Evolutionary conservation across 169 alveolate genomes (phyloP).

Genomic region (Cryptosporidium parvum): DNA sequence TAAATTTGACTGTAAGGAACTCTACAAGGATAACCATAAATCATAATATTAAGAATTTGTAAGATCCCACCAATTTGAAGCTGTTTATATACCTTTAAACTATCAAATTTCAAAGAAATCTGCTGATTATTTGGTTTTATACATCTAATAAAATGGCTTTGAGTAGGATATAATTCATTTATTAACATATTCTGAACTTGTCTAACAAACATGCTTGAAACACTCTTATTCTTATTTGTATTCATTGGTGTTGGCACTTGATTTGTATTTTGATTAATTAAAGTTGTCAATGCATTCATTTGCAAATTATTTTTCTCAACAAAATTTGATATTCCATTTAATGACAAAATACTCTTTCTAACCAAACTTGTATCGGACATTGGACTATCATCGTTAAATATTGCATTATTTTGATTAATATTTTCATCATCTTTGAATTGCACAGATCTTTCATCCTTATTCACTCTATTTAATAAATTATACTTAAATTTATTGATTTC

Average conservation of each 20-base stretch:
- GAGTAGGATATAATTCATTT: constrained; percentile 78
- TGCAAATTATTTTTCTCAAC: constrained; percentile 4
- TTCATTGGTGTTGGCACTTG: constrained; percentile 65
- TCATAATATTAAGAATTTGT: constrained; percentile 80
- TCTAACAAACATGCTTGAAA: constrained; percentile 71
- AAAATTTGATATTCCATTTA: background rate
- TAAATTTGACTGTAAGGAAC: constrained; percentile 78
- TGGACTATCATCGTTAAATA: constrained; percentile 7
- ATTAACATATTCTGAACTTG: constrained; percentile 79
- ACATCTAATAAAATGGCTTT: constrained; percentile 80
- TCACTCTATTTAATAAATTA: constrained; percentile 9
- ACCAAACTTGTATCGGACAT: background rate
- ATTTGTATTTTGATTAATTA: background rate
- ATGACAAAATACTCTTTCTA: constrained; percentile 8
- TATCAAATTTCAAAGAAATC: constrained; percentile 75
- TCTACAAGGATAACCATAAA: constrained; percentile 82
- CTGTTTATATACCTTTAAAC: constrained; percentile 79
- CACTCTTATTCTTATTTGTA: constrained; percentile 70
- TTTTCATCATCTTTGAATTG: background rate
- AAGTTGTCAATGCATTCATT: background rate
- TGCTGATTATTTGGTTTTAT: constrained; percentile 80
- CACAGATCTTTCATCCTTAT: background rate
- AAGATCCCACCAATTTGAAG: constrained; percentile 81
- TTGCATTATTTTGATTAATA: background rate
- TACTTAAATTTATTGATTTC: constrained; percentile 3